Conservation (phyloP, 2,329 filamentous ascomycete genomes). For the Clathrospora elynae region DNA sequence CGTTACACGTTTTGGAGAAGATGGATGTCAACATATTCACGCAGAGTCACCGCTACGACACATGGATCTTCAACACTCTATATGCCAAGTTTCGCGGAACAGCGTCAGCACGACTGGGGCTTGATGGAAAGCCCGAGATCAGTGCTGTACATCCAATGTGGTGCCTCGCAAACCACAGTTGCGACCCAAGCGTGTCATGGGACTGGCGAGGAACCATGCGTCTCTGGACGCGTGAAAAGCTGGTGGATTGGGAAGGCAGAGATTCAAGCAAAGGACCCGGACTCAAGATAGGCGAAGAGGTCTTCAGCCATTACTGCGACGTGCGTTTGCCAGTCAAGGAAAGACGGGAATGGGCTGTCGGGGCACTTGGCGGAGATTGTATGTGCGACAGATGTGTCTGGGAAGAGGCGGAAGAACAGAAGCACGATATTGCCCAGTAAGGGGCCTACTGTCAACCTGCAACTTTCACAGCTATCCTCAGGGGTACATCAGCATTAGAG, state of each 20-base stretch:
- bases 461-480: neutral
- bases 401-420: conserved; percentile 56
- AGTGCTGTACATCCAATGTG: conserved; percentile 93
- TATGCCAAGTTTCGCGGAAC: conserved; percentile 91
- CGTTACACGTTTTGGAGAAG: conserved; percentile 78
- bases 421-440: conserved; percentile 5
- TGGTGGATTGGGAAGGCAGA: conserved; percentile 57
- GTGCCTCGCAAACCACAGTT: conserved; percentile 96
- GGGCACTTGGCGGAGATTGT: conserved; percentile 86
- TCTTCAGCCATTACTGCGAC: conserved; percentile 95
- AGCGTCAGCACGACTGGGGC: conserved; percentile 74
- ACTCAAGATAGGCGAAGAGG: conserved; percentile 79
- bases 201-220: conserved; percentile 84
- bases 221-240: conserved; percentile 65
- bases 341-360: conserved; percentile 84
- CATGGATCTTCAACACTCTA: conserved; percentile 88
- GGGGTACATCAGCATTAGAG: neutral
- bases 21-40: conserved; percentile 81
- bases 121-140: conserved; percentile 83
- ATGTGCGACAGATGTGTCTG: conserved; percentile 81
- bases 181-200: conserved; percentile 93
- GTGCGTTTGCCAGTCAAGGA: conserved; percentile 76
- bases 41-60: conserved; percentile 62
- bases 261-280: conserved; percentile 55
- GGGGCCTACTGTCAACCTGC: neutral